A percentile compares a stretch with the other conserved stretches of the same genome.
Evolutionary conservation across 2,329 filamentous ascomycete genomes (phyloP).

Genomic region (Penicillium sp.): DNA sequence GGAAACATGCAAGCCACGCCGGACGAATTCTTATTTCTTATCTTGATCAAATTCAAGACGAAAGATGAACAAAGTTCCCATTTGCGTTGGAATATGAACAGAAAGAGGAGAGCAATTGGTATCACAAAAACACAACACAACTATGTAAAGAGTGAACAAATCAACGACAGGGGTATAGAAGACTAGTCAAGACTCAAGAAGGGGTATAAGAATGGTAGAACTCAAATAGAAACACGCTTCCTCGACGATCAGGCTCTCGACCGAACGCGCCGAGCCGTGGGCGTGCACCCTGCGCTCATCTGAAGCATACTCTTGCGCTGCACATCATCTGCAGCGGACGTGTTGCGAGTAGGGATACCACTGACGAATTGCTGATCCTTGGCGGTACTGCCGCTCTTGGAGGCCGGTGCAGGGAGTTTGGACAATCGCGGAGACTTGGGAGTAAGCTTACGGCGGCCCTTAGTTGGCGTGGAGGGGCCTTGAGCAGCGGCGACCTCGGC

Average conservation of each 20-base stretch:
- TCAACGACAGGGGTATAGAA: neutral
- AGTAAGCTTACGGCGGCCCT: slow-evolving; percentile 35
- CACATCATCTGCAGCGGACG: slow-evolving; percentile 16
- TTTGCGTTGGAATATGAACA: neutral
- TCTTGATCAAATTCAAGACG: slow-evolving; percentile 10
- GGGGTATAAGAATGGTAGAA: neutral
- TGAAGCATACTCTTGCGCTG: slow-evolving; percentile 27
- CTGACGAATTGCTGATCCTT: slow-evolving; percentile 18
- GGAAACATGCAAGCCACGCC: slow-evolving; percentile 5
- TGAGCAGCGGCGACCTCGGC: slow-evolving; percentile 5
- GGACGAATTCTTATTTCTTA: neutral
- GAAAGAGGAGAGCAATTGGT: slow-evolving; percentile 12
- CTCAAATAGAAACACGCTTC: neutral
- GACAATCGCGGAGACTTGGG: slow-evolving; percentile 33
- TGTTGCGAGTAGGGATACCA: slow-evolving; percentile 20
- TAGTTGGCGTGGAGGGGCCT: slow-evolving; percentile 27
- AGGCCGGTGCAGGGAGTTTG: slow-evolving; percentile 16
- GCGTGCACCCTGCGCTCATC: slow-evolving; percentile 37
- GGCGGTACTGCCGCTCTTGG: slow-evolving; percentile 15
- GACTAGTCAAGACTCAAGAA: neutral
- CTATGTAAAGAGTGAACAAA: slow-evolving; percentile 8
- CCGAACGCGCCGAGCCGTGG: slow-evolving; percentile 35
- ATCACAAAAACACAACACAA: slow-evolving; percentile 13
- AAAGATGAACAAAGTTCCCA: neutral
- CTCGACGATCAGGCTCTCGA: slow-evolving; percentile 23